Conservation (phyloP, 1,284 basidiomycete genomes). For the Agroathelia rolfsii region DNA sequence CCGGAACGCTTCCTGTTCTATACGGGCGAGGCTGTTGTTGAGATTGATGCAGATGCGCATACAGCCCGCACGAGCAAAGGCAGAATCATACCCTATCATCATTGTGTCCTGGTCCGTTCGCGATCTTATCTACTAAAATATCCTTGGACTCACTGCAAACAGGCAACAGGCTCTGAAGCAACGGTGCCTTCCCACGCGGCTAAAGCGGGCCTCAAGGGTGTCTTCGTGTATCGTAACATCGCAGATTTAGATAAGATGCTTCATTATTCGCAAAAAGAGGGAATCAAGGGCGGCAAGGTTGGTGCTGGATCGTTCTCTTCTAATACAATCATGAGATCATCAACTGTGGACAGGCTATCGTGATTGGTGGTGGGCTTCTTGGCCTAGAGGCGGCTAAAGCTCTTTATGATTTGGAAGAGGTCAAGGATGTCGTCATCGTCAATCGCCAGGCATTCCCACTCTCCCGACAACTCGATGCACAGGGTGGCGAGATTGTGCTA, state of each 20-base stretch:
- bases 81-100: conserved; percentile 44
- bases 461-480: conserved; percentile 61
- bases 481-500: conserved; percentile 62
- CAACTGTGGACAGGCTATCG: conserved; percentile 39
- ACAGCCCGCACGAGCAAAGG: conserved; percentile 38
- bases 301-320: not conserved
- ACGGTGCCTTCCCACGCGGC: conserved; percentile 52
- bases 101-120: conserved; percentile 56
- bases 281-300: conserved; percentile 28
- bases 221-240: conserved; percentile 71
- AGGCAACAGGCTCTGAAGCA: conserved; percentile 66
- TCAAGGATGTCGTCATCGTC: conserved; percentile 40
- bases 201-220: conserved; percentile 34
- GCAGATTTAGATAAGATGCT: conserved; percentile 56
- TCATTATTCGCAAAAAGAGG: conserved; percentile 36
- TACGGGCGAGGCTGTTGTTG: conserved; percentile 42
- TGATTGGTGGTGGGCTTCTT: conserved; percentile 67
- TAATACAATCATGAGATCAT: conserved; percentile 80
- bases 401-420: conserved; percentile 45
- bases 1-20: conserved; percentile 43
- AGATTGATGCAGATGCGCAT: conserved; percentile 35
- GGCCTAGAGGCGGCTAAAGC: conserved; percentile 73
- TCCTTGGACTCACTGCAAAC: no score
- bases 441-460: conserved; percentile 56
- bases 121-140: no score